phyloP scores from a whole-genome alignment of 2,329 filamentous ascomycete species.

The Colletotrichum graminicola region DNA sequence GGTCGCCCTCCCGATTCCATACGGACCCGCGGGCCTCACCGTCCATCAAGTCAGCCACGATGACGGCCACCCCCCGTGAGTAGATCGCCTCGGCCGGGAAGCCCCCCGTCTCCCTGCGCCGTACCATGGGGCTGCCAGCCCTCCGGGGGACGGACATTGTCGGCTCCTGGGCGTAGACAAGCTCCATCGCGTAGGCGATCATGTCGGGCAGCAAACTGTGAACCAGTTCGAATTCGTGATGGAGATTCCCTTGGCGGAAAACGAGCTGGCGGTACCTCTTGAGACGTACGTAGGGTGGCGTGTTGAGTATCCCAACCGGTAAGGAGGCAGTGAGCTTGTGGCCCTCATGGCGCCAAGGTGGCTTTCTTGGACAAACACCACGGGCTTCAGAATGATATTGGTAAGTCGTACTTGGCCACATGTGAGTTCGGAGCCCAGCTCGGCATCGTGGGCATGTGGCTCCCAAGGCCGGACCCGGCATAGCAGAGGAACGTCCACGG shows the following conservation, averaged over 20 bases:
- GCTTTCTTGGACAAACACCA: background rate
- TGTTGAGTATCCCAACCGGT: no score
- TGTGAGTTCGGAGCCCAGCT: background rate
- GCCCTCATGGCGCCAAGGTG: background rate
- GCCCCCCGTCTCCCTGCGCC: background rate
- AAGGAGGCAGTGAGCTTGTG: background rate
- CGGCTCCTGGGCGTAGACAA: background rate
- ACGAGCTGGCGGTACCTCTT: background rate
- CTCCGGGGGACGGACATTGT: background rate
- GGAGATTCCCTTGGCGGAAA: no score
- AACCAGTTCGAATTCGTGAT: background rate
- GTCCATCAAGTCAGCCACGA: background rate
- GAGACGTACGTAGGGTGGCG: background rate
- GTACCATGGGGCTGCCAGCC: background rate
- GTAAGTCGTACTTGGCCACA: background rate
- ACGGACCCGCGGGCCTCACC: background rate
- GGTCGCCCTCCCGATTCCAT: background rate
- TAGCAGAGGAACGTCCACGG: background rate
- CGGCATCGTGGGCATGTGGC: background rate
- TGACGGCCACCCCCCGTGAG: background rate
- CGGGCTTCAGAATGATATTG: background rate
- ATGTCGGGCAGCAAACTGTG: background rate
- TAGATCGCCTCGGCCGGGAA: background rate
- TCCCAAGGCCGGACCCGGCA: background rate
- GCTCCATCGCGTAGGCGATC: background rate